Percentiles rank a stretch among this genome's conserved stretches.
These are phyloP conservation scores for Calonectria henricotiae DNA, from an alignment of 2,329 filamentous ascomycete genomes.

Conservation along the genomic window DNA sequence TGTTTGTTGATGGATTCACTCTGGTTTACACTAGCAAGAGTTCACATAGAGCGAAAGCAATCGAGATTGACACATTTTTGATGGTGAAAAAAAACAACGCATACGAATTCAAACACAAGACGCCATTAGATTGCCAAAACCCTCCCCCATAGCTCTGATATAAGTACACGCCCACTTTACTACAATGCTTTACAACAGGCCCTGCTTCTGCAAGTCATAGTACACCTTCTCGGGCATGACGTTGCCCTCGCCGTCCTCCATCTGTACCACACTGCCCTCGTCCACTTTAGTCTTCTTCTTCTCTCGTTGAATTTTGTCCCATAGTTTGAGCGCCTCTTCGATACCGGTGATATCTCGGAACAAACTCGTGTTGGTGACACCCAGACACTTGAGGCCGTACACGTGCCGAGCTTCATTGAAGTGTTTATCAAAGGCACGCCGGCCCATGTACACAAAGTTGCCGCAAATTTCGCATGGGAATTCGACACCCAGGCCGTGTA, in stretches of 20 bases:
- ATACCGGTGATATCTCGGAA: constrained; percentile 97
- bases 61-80: background rate
- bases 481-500: constrained; percentile 95
- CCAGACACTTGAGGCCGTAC: constrained; percentile 93
- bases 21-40: background rate
- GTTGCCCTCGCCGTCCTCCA: constrained; percentile 98
- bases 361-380: constrained; percentile 90
- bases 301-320: constrained; percentile 93
- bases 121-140: constrained; percentile 9
- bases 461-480: constrained; percentile 97
- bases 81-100: background rate
- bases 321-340: constrained; percentile 88
- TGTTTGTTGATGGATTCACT: background rate
- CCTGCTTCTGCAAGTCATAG: constrained; percentile 93
- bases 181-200: constrained; percentile 74
- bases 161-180: constrained; percentile 40
- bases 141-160: constrained; percentile 21
- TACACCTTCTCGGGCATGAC: constrained; percentile 99
- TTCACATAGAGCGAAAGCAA: background rate
- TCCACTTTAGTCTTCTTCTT: constrained; percentile 83
- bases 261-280: constrained; percentile 92
- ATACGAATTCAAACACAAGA: background rate
- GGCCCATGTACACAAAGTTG: constrained; percentile 99
- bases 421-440: constrained; percentile 97
- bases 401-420: constrained; percentile 96